Evolutionary conservation across 306 rosid genomes (phyloP), one percentile per base, ranked within the genome.

Genomic region (Vicia villosa): DNA sequence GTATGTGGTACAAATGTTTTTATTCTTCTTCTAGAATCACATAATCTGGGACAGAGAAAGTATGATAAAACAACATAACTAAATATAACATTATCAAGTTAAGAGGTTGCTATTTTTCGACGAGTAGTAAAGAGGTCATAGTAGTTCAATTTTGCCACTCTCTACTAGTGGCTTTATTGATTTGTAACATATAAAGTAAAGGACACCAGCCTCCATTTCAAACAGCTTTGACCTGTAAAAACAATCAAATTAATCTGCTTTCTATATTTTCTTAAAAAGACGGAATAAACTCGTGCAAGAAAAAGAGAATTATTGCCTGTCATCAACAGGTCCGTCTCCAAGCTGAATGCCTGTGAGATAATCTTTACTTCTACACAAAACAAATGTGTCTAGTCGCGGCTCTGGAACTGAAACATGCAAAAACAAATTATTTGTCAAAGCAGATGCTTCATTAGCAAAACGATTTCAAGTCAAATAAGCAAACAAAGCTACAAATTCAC

Each of bases 331-430:
- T 62, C 90, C 91, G 70, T 87, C 96, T 78, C 84, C 95, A n/a
- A 91, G 97, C 83, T 87, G 96, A 78, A 94, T 84, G 72, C 86
- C 96, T 21, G 88, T 87, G 5, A 94, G 87, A 75, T 86, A 85
- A 60, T 87, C 84, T 78, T 81, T 88, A 72, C 97, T 88, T 83
- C 87, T 87, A 83, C 98, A 94, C 22, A 94, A 94, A 28, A 93
- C 94, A 77, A 90, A 93, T 20, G 85, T 78, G 72, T 93, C 97
- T 69, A 88, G 77, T 37, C 79, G 81, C 1, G 96, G 91, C 81
- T 84, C 89, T 54, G 94, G 90, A 70, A 86, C 96, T 93, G 89
- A 59, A 78, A 77, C 54, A 64, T 11, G 34, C 57, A 74, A 54
- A 66, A 37, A 70, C 63, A 50, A 50, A 64, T 34, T 8, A 62